Evolutionary conservation across 106 monocot species (phyloP), one percentile per base, ranked within the genome.

Genomic region (Vanilla planifolia): DNA sequence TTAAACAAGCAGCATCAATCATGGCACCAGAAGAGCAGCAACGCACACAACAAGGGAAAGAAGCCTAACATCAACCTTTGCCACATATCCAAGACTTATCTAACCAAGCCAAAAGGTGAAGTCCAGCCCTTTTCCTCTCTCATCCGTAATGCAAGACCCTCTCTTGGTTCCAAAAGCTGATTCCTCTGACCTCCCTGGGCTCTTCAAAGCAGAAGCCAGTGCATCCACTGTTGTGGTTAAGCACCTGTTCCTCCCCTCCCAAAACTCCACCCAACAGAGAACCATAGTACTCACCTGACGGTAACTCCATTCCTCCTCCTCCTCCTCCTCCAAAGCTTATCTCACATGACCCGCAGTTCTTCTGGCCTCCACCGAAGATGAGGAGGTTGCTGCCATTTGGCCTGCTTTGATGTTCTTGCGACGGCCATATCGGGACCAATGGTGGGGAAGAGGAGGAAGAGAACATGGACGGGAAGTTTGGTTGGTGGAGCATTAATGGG

Each of bases 321-420:
- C 32, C 17, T 5, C 48, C 35, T 8, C 33, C 29, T 0, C 65
- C 75, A 29, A 62, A 67, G 17, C 53, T 58, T 40, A 67, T 55
- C 61, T 63, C 55, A 47, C 28, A 42, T 43, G 33, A 60, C 37
- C 63, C 57, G 55, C 30, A 55, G 55, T 33, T 29, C 55, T 29
- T 11, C n/a, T 55, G 55, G 55, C 28, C 30, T 15, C 55, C 55
- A 2, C 55, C 55, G 8, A 55, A 55, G 14, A 32, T 16, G 55
- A 55, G 55, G 33, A 55, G 32, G 15, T 55, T 29, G 33, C 55
- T 32, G 55, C 30, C 15, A 24, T 50, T 50, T 50, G 10, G 10
- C 24, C 33, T 13, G 14, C 13, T 32, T 2, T 55, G 55, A 19
- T 32, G 28, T 4, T 29, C 30, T n/a, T 33, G 33, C 33, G 55